Percentiles rank a stretch among this genome's conserved stretches.
These are phyloP conservation scores for Beauveria asiatica DNA, from an alignment of 2,329 filamentous ascomycete species.

Conservation along the genomic window DNA sequence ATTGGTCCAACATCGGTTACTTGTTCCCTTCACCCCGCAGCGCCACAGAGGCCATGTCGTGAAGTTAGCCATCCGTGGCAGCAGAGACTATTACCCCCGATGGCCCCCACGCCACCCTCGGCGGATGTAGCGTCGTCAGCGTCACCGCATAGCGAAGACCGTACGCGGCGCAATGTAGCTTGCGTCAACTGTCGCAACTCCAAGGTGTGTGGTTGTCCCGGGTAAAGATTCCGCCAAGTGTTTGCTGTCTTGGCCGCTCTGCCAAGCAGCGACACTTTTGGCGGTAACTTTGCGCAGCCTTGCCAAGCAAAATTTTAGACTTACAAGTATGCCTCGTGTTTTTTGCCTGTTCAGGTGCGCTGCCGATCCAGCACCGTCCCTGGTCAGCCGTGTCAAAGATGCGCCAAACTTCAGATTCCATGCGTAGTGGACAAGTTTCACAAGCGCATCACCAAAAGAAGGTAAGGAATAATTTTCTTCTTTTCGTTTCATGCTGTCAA, in stretches of 20 bases:
- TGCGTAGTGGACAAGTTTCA: conserved; percentile 40
- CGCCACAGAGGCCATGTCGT: conserved; percentile 9
- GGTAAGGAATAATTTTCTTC: conserved; percentile 20
- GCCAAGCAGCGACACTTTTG: not conserved
- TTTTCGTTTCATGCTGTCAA: not conserved
- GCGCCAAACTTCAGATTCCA: conserved; percentile 33
- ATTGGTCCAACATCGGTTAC: too few species aligned
- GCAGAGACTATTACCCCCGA: conserved; percentile 12
- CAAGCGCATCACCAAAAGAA: conserved; percentile 37
- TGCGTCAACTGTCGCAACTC: conserved; percentile 32
- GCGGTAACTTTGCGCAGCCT: not conserved
- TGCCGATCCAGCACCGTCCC: conserved; percentile 32
- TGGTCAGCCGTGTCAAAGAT: conserved; percentile 36
- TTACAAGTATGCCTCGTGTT: conserved; percentile 8
- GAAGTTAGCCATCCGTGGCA: conserved; percentile 4
- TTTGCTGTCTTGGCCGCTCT: not conserved
- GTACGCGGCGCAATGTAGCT: conserved; percentile 29
- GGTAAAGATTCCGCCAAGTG: not conserved
- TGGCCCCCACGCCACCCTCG: conserved; percentile 24
- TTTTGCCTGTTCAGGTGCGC: conserved; percentile 27
- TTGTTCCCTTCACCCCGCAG: not conserved
- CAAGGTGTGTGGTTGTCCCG: conserved; percentile 24
- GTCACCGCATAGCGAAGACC: conserved; percentile 19
- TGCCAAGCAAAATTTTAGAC: conserved; percentile 8
- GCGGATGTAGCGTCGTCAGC: conserved; percentile 19